Evolutionary conservation across 2,329 filamentous ascomycete species (phyloP).

Genomic region (Aspergillus udagawae): DNA sequence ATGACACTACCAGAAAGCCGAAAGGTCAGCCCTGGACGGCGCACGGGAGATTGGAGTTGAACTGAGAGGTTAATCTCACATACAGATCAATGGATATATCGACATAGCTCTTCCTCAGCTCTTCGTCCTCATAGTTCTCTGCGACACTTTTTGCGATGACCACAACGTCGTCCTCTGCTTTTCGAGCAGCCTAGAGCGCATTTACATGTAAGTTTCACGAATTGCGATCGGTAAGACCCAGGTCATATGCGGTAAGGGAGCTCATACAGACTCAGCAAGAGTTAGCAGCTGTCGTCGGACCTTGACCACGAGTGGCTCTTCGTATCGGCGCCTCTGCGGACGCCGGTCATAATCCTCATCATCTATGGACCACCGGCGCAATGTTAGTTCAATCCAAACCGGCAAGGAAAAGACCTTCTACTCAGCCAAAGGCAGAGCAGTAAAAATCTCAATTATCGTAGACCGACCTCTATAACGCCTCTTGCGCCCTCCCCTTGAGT

Average conservation of each 20-base stretch:
- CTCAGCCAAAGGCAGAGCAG: background rate
- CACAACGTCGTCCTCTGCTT: constrained; percentile 73
- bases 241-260: constrained; percentile 1
- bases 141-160: constrained; percentile 71
- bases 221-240: constrained; percentile 1
- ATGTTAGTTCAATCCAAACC: background rate
- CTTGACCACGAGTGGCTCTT: constrained; percentile 66
- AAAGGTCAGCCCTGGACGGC: constrained; percentile 13
- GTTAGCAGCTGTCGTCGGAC: constrained; percentile 74
- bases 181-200: constrained; percentile 56
- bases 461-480: constrained; percentile 69
- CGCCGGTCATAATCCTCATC: constrained; percentile 74
- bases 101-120: constrained; percentile 68
- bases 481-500: constrained; percentile 58
- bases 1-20: constrained; percentile 48
- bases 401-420: background rate
- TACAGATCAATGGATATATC: constrained; percentile 71
- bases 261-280: constrained; percentile 68
- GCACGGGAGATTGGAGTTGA: background rate
- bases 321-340: constrained; percentile 67
- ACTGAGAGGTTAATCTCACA: constrained; percentile 19
- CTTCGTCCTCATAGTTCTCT: constrained; percentile 82
- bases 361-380: constrained; percentile 44
- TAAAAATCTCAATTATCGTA: background rate
- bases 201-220: constrained; percentile 7